Conservation (phyloP, 1,139 yeast species). For the Scheffersomyces stambukii region DNA sequence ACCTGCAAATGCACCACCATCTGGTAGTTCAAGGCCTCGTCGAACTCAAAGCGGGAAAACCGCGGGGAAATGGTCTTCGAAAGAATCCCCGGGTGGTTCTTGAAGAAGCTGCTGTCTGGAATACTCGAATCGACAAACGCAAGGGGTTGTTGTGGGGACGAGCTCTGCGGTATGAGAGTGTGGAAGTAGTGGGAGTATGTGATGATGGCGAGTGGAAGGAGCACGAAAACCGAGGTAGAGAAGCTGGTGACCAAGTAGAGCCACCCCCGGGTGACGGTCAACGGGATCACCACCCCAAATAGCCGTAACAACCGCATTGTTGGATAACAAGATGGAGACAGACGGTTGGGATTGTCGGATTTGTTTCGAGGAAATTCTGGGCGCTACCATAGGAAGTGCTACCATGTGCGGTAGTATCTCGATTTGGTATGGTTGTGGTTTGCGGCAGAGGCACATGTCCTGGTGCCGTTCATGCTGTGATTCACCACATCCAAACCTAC, state of each 20-base stretch:
- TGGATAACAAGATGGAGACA: too few species aligned
- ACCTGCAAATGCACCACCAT: neutral
- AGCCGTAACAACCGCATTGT: conserved; percentile 7
- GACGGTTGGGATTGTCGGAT: too few species aligned
- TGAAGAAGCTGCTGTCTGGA: neutral
- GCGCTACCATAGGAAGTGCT: too few species aligned
- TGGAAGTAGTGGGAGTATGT: conserved; percentile 24
- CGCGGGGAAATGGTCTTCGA: conserved; percentile 3
- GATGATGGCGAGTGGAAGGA: conserved; percentile 23
- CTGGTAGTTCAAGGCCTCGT: conserved; percentile 7
- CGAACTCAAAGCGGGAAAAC: conserved; percentile 6
- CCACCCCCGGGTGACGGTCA: conserved; percentile 14
- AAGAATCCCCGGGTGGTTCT: conserved; percentile 1
- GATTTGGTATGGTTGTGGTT: neutral
- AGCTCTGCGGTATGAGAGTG: conserved; percentile 18
- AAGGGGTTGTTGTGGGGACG: conserved; percentile 9
- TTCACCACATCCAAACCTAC: too few species aligned
- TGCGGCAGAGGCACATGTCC: neutral
- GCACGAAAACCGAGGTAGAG: conserved; percentile 14
- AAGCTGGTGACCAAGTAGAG: conserved; percentile 16
- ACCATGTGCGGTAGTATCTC: neutral
- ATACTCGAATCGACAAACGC: conserved; percentile 3
- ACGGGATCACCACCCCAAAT: conserved; percentile 10
- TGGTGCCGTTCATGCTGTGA: too few species aligned
- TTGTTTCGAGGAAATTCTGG: too few species aligned